phyloP scores from a whole-genome alignment of 768 basidiomycete genomes.

The Mycena vitilis region DNA sequence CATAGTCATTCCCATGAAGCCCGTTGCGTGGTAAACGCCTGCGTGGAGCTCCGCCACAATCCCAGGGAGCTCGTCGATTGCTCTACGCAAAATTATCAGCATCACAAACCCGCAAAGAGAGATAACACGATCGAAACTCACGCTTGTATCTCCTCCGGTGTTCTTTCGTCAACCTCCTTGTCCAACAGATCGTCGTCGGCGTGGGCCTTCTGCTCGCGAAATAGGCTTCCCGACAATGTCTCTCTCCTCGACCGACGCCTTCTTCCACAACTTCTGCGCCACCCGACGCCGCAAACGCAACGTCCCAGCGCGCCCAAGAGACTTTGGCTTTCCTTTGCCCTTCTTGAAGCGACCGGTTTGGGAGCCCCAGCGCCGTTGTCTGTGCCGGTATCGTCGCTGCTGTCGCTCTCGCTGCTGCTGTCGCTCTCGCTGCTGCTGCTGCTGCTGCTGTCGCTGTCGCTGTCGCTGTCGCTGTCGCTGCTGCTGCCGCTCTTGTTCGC shows the following conservation, averaged over 20 bases:
- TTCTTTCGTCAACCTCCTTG: background rate
- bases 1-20: background rate
- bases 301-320: background rate
- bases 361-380: background rate
- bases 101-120: too few species aligned
- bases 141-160: constrained; percentile 11
- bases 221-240: background rate
- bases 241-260: background rate
- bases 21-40: background rate
- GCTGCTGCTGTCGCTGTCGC: background rate
- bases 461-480: background rate
- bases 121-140: background rate
- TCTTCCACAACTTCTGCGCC: background rate
- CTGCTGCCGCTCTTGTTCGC: background rate
- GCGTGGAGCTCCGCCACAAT: constrained; percentile 12
- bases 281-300: background rate
- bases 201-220: background rate
- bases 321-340: background rate
- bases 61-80: background rate
- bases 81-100: background rate
- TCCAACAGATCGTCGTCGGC: background rate
- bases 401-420: background rate
- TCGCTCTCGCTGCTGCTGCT: background rate
- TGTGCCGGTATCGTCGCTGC: background rate
- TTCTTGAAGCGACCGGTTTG: background rate